Base-by-base conservation (phyloP, 2,329 filamentous ascomycete genomes). In the Bipolaris cookei region DNA sequence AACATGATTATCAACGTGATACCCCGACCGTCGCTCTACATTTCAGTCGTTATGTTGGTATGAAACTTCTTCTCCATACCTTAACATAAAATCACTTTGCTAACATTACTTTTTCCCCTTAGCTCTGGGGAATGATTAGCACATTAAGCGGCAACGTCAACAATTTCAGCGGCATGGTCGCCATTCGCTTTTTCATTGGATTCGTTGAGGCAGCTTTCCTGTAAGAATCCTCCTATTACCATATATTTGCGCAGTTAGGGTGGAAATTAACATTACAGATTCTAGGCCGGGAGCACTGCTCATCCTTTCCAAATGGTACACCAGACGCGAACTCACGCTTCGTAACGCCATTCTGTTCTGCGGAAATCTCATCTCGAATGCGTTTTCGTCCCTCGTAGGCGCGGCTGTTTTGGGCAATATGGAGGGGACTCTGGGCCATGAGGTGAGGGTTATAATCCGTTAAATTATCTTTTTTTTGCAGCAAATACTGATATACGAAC, bases 221-320 rank as follows among this genome's bases (percentile, higher is more conserved):
- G 28, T 49, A 41, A 38, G 14, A 16, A 11, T 5, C 4, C 7
- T 30, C 2, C 6, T 20, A 3, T 13, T 21, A 34, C 18, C n/a
- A 3, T 4, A 7, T 34, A 3, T 11, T 7, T 11, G 11, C 6
- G 30, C 6, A 30, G 28, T 7, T 20, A 3, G 20, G 11, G n/a
- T 11, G 1, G n/a, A 37, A 6, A 23, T n/a, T 48, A 28, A 48
- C 45, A 18, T 28, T 4, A 2, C 20, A 11, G 14, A 32, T 25
- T 11, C 3, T 10, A 16, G 37, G 23, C 87, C 87, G 0, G 87
- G 87, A 39, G 84, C 84, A 0, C 79, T 89, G 10, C 79, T 88
- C 41, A 84, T 88, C 43, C 79, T 89, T 18, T 86, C 84, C 0
- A 86, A 88, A 64, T 90, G 86, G 83, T 90, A 90, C 72, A 89